Base-by-base conservation (phyloP, 225 moss, liverwort and hornwort species). In the Polytrichum formosum region DNA sequence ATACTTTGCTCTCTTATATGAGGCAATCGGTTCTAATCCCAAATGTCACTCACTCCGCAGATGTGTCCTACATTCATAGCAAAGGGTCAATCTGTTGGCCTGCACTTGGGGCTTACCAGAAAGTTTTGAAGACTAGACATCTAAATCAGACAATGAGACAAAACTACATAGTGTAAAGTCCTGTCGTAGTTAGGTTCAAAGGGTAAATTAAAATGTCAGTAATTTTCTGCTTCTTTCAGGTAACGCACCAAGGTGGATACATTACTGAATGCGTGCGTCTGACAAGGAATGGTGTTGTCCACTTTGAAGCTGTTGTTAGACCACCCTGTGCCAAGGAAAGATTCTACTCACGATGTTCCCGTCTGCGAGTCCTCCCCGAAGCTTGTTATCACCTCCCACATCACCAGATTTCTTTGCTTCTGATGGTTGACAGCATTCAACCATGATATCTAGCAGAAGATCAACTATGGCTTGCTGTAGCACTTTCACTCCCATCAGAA, bases 401-500 rank as follows among this genome's bases (percentile, higher is more conserved):
- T 90, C 86, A 53, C 72, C 55, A 65, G 54, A 78, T 66, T 81
- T 90, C 74, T 90, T 90, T 28, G 72, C 81, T 33, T 90, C 86
- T 53, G 89, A 86, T 18, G 89, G 89, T 69, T 90, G 89, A 27
- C 89, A 90, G 75, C 89, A 90, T 64, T 90, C 89, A 33, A 90
- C 89, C 89, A 90, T 90, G 70, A 90, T 90, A 64, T 90, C 89
- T 37, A 90, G 79, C n/a, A 90, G 79, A 79, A 90, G 66, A 75
- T 90, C 89, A 23, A 90, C 89, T 61, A 90, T 90, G 59, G 89
- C 89, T 71, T 90, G 89, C 83, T 90, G 89, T 27, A 90, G 75
- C 69, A 90, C 89, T 80, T 90, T 90, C 53, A 90, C 89, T 61
- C 89, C 89, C 89, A 90, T 90, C 35, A 90, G 89, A 79, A 90